Evolutionary conservation across 768 basidiomycete genomes (phyloP).

Genomic region (Amanita rubescens): DNA sequence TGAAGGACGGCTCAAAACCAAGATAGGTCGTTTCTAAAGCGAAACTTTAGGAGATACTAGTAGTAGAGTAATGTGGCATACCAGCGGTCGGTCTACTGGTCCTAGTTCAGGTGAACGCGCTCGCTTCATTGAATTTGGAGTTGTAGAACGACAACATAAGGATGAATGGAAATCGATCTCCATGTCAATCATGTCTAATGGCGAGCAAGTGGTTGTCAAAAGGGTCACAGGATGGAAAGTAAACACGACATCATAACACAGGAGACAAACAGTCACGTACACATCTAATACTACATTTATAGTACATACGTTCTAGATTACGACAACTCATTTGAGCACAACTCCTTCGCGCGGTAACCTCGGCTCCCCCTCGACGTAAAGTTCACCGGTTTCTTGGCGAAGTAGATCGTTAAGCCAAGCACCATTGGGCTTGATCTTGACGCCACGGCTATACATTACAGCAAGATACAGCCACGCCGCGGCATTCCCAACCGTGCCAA

Average conservation of each 20-base stretch:
- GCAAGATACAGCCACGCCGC: slow-evolving; percentile 58
- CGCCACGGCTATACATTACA: slow-evolving; percentile 70
- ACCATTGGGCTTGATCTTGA: slow-evolving; percentile 73
- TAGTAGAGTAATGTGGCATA: slow-evolving; percentile 22
- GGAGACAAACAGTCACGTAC: slow-evolving; percentile 4
- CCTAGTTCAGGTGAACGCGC: slow-evolving; percentile 51
- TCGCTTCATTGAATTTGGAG: slow-evolving; percentile 36
- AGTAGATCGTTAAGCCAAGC: slow-evolving; percentile 82
- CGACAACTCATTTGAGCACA: not conserved
- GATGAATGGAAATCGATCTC: slow-evolving; percentile 45
- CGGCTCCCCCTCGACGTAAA: slow-evolving; percentile 60
- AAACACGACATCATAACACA: not conserved
- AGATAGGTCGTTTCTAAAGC: slow-evolving; percentile 6
- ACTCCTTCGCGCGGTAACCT: slow-evolving; percentile 50
- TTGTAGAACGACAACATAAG: slow-evolving; percentile 16
- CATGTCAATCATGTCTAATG: slow-evolving; percentile 35
- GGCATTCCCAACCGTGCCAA: slow-evolving; percentile 77
- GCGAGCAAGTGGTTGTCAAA: too few species aligned
- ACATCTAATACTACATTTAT: not conserved
- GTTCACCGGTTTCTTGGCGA: slow-evolving; percentile 68
- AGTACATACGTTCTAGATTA: not conserved
- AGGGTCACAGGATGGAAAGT: not conserved
- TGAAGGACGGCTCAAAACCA: not conserved
- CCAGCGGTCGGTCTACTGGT: slow-evolving; percentile 46
- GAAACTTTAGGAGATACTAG: slow-evolving; percentile 3